Conservation (phyloP, 257 asterid genomes). For the Ligustrum vulgare region DNA sequence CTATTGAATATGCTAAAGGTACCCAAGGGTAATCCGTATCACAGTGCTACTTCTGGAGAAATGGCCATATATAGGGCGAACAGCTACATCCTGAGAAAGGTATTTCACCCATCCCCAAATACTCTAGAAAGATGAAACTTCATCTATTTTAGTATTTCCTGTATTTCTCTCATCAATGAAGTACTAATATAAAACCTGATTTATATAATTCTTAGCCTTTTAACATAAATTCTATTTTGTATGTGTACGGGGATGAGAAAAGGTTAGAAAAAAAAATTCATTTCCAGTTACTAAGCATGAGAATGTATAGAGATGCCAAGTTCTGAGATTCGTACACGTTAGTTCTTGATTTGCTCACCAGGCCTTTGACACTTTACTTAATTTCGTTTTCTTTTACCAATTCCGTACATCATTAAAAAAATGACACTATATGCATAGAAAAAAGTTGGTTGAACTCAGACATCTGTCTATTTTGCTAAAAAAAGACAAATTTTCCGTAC, state of each 20-base stretch:
- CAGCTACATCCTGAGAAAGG: conserved; percentile 88
- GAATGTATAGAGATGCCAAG: neutral
- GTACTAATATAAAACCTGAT: conserved; percentile 2
- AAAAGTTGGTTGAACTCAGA: neutral
- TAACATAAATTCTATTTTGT: neutral
- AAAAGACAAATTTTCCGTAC: too few species aligned
- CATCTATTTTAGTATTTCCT: neutral
- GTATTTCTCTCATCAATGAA: neutral
- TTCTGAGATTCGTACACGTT: neutral
- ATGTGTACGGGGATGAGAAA: neutral
- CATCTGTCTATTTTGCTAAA: neutral
- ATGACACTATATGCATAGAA: too few species aligned
- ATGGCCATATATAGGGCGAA: conserved; percentile 89
- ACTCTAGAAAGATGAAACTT: conserved; percentile 16
- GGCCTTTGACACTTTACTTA: neutral
- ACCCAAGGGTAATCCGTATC: conserved; percentile 97
- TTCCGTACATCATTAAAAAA: neutral
- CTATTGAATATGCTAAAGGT: conserved; percentile 44
- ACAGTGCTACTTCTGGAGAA: conserved; percentile 99
- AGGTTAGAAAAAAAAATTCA: neutral
- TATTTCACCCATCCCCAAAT: conserved; percentile 28
- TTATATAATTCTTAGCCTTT: neutral
- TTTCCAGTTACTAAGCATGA: neutral
- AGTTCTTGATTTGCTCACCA: neutral
- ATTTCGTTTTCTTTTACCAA: neutral